Evolutionary conservation across 495 filamentous ascomycete species (phyloP), one percentile per base, ranked within the genome.

Genomic region (Filosporella fistucella): DNA sequence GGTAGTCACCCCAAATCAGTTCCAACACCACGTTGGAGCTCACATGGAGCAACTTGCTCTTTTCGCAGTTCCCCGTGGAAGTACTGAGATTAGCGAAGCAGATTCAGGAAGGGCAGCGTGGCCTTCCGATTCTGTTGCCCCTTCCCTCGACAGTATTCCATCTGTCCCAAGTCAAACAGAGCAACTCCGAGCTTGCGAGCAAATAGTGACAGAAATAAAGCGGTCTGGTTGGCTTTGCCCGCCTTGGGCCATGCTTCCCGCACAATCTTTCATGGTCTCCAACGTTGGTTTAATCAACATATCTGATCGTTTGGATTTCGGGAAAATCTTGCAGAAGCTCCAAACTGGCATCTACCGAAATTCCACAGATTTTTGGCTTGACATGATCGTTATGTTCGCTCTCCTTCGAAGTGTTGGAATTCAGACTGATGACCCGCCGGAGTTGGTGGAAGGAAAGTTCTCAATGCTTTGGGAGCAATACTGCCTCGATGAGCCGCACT

Each of bases 21-120:
- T 63, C 49, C 46, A 56, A 37, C 52, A 57, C 10, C 64, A 67
- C 45, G 53, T 67, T 0, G 64, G 63, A 25, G 53, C 53, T 6
- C 64, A 67, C 41, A 54, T 65, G 21, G 61, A 63, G 21, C 61
- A 67, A 41, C 52, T 67, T 14, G 55, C 64, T 4, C 39, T 67
- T 18, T 67, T 67, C 52, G 61, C 58, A 9, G 54, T 67, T 33
- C 61, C 64, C 12, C 33, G 42, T 17, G 43, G 49, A 13, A 34
- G 36, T 35, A 47, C 25, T 25, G 49, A 47, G 20, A 24, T 40
- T 3, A 33, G 41, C 12, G 36, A 45, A 4, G 40, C 48, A 7
- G 41, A 39, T 40, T 51, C 48, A 12, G 30, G 26, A 3, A 23
- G 11, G 12, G 42, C 42, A n/a, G 28, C 28, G 16, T 21, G 17